Evolutionary conservation across 129 eudicot genomes (phyloP).

Genomic region (Escallonia rubra): DNA sequence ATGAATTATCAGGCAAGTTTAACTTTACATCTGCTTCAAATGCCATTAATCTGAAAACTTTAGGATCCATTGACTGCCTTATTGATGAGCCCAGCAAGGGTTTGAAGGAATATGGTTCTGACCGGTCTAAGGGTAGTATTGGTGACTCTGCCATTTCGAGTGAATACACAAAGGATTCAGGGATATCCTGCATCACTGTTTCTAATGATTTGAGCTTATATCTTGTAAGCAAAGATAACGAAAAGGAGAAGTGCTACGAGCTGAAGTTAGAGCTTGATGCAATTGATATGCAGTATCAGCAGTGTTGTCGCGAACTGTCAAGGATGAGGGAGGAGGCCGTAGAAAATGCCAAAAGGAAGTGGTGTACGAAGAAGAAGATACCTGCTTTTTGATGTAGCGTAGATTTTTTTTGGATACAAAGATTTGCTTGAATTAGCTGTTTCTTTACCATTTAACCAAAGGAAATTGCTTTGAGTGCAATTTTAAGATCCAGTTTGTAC

Average conservation of each 20-base stretch:
- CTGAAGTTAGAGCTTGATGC: conserved; percentile 55
- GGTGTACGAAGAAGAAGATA: conserved; percentile 29
- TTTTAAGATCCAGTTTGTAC: too few relatives aligned
- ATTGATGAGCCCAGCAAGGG: conserved; percentile 2
- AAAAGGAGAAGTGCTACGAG: conserved; percentile 34
- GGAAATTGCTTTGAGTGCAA: not conserved
- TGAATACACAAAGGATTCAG: conserved; percentile 14
- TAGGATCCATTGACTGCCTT: not conserved
- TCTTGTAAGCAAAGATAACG: conserved; percentile 15
- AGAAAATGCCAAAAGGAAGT: conserved; percentile 60
- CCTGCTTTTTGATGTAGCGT: conserved; percentile 9
- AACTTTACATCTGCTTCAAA: not conserved
- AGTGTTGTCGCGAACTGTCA: conserved; percentile 37
- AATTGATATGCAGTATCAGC: conserved; percentile 47
- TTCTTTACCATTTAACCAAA: not conserved
- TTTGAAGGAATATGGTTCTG: not conserved
- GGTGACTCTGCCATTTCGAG: conserved; percentile 2
- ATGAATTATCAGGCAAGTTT: not conserved
- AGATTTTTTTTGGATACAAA: not conserved
- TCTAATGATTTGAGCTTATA: conserved; percentile 23
- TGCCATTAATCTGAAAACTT: not conserved
- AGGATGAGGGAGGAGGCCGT: conserved; percentile 53
- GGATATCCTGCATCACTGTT: conserved; percentile 11
- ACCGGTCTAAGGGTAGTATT: not conserved
- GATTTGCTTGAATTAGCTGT: not conserved